A percentile compares a stretch with the other conserved stretches of the same genome.
These are phyloP conservation scores for Penicillium samsonianum DNA, from an alignment of 495 filamentous ascomycete genomes.

Conservation along the genomic window DNA sequence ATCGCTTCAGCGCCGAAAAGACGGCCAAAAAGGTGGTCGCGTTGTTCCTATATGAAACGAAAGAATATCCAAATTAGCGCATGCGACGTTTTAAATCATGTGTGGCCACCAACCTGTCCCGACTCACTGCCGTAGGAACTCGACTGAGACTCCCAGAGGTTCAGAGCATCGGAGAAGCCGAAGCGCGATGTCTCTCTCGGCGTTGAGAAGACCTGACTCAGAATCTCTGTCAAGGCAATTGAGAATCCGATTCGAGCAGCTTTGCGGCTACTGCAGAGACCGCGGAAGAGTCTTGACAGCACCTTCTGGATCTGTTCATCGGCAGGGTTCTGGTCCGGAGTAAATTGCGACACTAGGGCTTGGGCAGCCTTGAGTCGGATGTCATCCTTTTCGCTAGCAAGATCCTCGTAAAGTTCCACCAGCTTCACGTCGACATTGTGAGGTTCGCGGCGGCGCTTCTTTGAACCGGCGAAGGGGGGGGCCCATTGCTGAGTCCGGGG, in stretches of 20 bases:
- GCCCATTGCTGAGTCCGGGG: conserved; percentile 25
- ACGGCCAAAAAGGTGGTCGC: conserved; percentile 80
- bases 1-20: conserved; percentile 86
- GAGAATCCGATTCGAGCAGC: conserved; percentile 90
- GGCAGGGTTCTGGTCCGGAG: conserved; percentile 40
- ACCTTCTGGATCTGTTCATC: conserved; percentile 47
- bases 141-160: conserved; percentile 69
- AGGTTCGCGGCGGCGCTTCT: conserved; percentile 51
- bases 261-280: conserved; percentile 86
- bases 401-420: conserved; percentile 58
- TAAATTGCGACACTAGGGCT: conserved; percentile 48
- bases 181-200: conserved; percentile 38
- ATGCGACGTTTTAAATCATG: background rate
- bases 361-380: conserved; percentile 52
- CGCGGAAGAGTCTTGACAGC: conserved; percentile 72
- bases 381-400: conserved; percentile 54
- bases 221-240: conserved; percentile 79
- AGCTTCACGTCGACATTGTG: conserved; percentile 50
- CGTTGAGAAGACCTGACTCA: conserved; percentile 55
- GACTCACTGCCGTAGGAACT: conserved; percentile 61
- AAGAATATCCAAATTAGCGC: conserved; percentile 18
- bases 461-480: conserved; percentile 30
- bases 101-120: conserved; percentile 54
- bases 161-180: conserved; percentile 53
- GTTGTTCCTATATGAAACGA: conserved; percentile 62